A percentile compares a stretch with the other conserved stretches of the same genome.
Evolutionary conservation across 208 protist species (phyloP).

Genomic region (Porcisia deanei): DNA sequence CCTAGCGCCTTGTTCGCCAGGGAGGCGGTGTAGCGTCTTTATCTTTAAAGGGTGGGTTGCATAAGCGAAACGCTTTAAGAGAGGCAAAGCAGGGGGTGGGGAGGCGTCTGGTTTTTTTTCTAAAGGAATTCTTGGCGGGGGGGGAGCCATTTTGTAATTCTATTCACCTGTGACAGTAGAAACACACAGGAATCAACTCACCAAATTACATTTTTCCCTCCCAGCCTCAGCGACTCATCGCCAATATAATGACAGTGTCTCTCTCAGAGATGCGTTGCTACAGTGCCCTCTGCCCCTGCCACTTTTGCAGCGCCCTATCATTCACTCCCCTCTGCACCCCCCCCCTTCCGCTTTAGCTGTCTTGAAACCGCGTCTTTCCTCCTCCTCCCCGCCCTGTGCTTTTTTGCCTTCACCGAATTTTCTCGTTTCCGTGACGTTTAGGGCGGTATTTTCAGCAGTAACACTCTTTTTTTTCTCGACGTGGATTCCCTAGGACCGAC

Average conservation of each 20-base stretch:
- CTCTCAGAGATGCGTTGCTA: not conserved
- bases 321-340: no score
- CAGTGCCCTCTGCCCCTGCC: not conserved
- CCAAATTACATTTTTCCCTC: not conserved
- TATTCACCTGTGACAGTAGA: not conserved
- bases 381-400: not conserved
- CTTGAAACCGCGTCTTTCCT: not conserved
- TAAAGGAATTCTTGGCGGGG: not conserved
- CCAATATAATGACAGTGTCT: not conserved
- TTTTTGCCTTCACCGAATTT: not conserved
- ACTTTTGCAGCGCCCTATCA: not conserved
- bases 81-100: not conserved
- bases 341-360: no score
- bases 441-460: not conserved
- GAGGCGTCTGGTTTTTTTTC: not conserved
- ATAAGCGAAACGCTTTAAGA: not conserved
- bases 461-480: not conserved
- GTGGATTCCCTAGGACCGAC: not conserved
- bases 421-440: not conserved
- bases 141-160: not conserved
- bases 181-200: not conserved
- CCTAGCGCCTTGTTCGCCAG: not conserved
- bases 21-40: not conserved
- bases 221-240: not conserved
- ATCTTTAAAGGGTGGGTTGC: not conserved